phyloP scores from a whole-genome alignment of 202 grass and related monocot genomes.

The Setaria viridis region DNA sequence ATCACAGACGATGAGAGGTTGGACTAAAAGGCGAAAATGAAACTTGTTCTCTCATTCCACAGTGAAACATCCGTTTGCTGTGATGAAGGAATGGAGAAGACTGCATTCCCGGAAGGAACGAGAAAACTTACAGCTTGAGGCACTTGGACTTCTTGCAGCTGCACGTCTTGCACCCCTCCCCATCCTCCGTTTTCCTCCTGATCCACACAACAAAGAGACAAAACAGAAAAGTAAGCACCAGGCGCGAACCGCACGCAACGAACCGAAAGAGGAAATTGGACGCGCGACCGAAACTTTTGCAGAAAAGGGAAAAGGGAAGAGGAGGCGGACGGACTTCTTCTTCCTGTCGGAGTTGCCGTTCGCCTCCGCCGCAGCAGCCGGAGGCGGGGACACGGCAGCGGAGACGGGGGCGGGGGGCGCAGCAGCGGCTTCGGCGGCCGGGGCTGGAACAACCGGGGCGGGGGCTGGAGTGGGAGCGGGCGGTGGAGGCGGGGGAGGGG shows the following conservation, averaged over 20 bases:
- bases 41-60: background rate
- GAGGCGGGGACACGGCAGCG: background rate
- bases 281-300: conserved; percentile 36
- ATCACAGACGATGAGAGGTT: background rate
- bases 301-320: conserved; percentile 1
- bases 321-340: conserved; percentile 52
- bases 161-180: conserved; percentile 51
- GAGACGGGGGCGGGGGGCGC: background rate
- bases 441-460: background rate
- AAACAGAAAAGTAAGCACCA: background rate
- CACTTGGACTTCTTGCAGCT: conserved; percentile 69
- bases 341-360: conserved; percentile 59
- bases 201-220: background rate
- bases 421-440: background rate
- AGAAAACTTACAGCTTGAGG: conserved; percentile 52
- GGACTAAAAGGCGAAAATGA: background rate
- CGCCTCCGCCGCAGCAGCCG: conserved; percentile 29
- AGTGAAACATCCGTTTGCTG: background rate
- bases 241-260: conserved; percentile 26
- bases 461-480: background rate
- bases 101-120: background rate
- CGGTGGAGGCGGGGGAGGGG: background rate
- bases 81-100: background rate
- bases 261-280: conserved; percentile 46
- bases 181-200: conserved; percentile 55